phyloP scores from a whole-genome alignment of 108 stramenopile genomes.

The Cyclotella cryptica region DNA sequence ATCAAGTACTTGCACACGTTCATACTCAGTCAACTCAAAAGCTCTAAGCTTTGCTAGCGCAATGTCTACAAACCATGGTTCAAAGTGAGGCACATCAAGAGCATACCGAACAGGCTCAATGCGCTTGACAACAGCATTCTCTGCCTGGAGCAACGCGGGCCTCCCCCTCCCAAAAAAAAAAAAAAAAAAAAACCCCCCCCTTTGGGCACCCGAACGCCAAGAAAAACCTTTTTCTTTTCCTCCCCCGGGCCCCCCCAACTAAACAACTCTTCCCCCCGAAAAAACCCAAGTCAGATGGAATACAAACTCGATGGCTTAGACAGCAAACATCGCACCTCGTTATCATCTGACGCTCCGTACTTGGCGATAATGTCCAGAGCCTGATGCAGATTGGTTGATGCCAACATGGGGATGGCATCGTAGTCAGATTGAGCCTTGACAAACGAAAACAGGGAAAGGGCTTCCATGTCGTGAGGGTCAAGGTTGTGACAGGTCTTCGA shows the following conservation, averaged over 20 bases:
- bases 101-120: background rate
- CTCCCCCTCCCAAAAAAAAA: no score
- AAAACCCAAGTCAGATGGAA: no score
- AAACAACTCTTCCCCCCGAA: no score
- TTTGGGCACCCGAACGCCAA: no score
- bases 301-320: no score
- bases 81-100: background rate
- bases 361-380: background rate
- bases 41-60: constrained; percentile 3
- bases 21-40: constrained; percentile 4
- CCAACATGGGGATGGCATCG: background rate
- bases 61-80: constrained; percentile 7
- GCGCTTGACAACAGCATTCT: background rate
- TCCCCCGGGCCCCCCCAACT: no score
- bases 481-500: constrained; percentile 14
- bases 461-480: constrained; percentile 10
- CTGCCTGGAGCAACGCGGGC: background rate
- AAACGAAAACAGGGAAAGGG: background rate
- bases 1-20: constrained; percentile 11
- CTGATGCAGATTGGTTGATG: background rate
- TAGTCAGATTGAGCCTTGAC: background rate
- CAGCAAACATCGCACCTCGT: background rate
- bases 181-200: no score
- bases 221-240: no score
- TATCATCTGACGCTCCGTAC: background rate